Percentiles rank a stretch among this genome's conserved stretches.
Conservation (phyloP, 805 yeast genomes). For the Grigorovia jiainica region DNA sequence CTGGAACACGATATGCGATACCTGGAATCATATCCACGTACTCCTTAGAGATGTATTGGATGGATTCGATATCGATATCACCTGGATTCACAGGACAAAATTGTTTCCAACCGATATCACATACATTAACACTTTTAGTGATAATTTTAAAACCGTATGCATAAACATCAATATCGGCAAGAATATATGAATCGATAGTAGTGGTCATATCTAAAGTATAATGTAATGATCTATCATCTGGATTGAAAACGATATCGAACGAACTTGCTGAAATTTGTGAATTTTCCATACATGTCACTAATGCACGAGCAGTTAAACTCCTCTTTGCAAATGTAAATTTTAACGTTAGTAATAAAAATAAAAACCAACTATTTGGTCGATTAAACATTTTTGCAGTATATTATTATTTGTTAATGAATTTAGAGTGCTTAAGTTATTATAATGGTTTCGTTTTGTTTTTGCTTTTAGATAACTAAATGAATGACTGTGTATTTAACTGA, state of each 20-base stretch:
- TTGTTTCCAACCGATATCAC: constrained; percentile 64
- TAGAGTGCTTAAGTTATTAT: too few species aligned
- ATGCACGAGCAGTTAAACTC: constrained; percentile 52
- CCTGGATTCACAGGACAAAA: constrained; percentile 89
- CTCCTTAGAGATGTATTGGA: constrained; percentile 45
- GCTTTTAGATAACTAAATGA: too few species aligned
- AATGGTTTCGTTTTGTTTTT: too few species aligned
- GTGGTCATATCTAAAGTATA: constrained; percentile 66
- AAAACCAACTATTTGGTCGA: constrained; percentile 1
- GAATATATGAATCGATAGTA: constrained; percentile 54
- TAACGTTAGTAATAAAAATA: neutral
- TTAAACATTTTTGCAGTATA: too few species aligned
- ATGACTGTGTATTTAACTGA: too few species aligned
- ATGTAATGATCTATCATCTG: constrained; percentile 56
- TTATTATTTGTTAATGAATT: too few species aligned
- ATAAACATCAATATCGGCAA: constrained; percentile 66
- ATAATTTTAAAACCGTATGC: constrained; percentile 83
- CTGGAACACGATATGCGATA: constrained; percentile 79
- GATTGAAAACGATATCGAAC: constrained; percentile 69
- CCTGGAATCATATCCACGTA: constrained; percentile 64
- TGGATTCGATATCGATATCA: constrained; percentile 61
- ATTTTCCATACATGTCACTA: constrained; percentile 79
- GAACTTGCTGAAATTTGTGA: constrained; percentile 64
- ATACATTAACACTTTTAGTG: constrained; percentile 47
- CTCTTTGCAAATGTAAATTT: constrained; percentile 20